Evolutionary conservation across 371 early-diverging fungal genomes (phyloP).

Genomic region (Rhizopus delemar): DNA sequence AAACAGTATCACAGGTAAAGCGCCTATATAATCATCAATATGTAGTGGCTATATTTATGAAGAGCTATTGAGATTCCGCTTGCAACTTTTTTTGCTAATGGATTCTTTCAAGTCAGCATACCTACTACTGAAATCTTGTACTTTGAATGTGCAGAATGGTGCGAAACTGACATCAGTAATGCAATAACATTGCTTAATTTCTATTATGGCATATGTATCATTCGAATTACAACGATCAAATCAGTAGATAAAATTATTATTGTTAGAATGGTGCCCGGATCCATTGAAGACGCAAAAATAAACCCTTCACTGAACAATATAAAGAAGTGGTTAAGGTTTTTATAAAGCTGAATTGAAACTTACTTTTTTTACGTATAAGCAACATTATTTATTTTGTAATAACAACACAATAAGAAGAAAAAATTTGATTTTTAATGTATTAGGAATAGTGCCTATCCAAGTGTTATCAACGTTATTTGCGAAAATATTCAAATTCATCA

Average conservation of each 20-base stretch:
- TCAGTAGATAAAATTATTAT: conserved; percentile 69
- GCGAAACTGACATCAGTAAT: conserved; percentile 28
- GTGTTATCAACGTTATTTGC: conserved; percentile 69
- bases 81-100: conserved; percentile 67
- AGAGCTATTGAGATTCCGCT: conserved; percentile 56
- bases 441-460: conserved; percentile 60
- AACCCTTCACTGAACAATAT: conserved; percentile 67
- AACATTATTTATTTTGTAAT: conserved; percentile 61
- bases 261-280: conserved; percentile 66
- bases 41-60: conserved; percentile 64
- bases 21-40: conserved; percentile 40
- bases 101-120: conserved; percentile 84
- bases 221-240: conserved; percentile 74
- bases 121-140: conserved; percentile 68
- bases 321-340: background rate
- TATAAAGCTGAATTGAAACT: background rate
- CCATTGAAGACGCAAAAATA: conserved; percentile 68
- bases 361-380: conserved; percentile 16
- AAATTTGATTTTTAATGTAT: conserved; percentile 14
- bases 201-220: conserved; percentile 85
- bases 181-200: conserved; percentile 61
- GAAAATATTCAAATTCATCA: conserved; percentile 56
- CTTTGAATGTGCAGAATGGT: conserved; percentile 40
- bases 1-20: conserved; percentile 55
- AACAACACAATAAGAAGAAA: background rate